Conservation (phyloP, 345 rosid species). For the Psidium guajava region DNA sequence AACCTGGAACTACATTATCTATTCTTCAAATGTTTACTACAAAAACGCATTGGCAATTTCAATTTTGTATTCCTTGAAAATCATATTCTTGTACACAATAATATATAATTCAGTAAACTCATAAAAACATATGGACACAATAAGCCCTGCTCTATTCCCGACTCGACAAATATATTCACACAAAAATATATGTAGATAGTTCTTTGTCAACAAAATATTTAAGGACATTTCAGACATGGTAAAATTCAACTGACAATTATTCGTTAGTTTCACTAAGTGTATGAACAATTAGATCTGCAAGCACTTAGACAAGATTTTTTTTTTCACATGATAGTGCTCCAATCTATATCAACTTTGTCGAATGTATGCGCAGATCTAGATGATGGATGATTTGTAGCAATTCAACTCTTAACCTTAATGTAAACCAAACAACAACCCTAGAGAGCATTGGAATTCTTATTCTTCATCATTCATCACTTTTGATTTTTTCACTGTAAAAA, state of each 20-base stretch:
- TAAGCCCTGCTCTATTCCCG: too few species aligned
- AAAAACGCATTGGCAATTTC: neutral
- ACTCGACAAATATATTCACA: too few species aligned
- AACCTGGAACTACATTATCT: neutral
- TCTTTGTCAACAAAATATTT: neutral
- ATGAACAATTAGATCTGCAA: neutral
- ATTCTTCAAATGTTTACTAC: neutral
- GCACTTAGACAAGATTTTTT: neutral
- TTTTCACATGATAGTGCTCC: neutral
- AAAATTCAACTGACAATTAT: neutral
- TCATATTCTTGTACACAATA: neutral
- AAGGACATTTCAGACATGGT: neutral
- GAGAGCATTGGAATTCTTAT: neutral
- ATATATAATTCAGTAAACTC: neutral
- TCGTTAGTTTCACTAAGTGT: neutral
- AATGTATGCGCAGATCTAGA: neutral
- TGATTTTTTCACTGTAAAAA: neutral
- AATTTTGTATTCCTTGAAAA: neutral
- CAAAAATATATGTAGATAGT: neutral
- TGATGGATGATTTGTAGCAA: neutral
- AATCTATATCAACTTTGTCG: neutral
- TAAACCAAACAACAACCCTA: neutral
- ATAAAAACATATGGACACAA: neutral
- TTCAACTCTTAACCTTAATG: neutral
- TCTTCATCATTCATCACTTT: neutral